These are phyloP conservation scores for Juglanconis juglandina DNA, from an alignment of 2,329 filamentous ascomycete species.

Conservation along the genomic window DNA sequence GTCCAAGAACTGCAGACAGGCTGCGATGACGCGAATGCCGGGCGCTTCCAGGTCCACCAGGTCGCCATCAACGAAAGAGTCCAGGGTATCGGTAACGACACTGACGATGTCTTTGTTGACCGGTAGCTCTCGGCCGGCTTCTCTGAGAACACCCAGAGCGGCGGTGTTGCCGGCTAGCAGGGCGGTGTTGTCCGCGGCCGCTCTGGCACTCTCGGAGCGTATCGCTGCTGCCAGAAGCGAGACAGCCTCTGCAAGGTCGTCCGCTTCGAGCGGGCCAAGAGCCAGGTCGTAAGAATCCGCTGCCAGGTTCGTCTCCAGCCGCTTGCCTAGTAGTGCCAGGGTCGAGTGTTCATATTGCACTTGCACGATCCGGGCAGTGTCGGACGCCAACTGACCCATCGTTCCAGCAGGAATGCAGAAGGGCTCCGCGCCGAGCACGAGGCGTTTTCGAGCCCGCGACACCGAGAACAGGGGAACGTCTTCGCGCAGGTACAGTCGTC, in stretches of 20 bases:
- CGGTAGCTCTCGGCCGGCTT: constrained; percentile 53
- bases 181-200: constrained; percentile 11
- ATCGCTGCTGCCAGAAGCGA: constrained; percentile 70
- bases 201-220: constrained; percentile 44
- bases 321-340: constrained; percentile 73
- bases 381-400: constrained; percentile 69
- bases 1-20: constrained; percentile 77
- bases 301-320: constrained; percentile 64
- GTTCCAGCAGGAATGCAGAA: constrained; percentile 66
- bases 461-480: constrained; percentile 62
- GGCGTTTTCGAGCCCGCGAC: constrained; percentile 41
- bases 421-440: constrained; percentile 41
- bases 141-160: constrained; percentile 51
- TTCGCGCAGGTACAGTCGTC: constrained; percentile 66
- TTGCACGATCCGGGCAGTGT: constrained; percentile 71
- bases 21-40: constrained; percentile 62
- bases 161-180: constrained; percentile 24
- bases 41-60: constrained; percentile 55
- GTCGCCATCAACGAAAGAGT: constrained; percentile 62
- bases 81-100: constrained; percentile 81
- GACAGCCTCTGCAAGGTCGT: constrained; percentile 70
- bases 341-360: constrained; percentile 78
- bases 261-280: constrained; percentile 51
- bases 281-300: constrained; percentile 52
- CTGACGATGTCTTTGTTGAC: constrained; percentile 72